Evolutionary conservation across 768 basidiomycete genomes (phyloP), one percentile per base, ranked within the genome.

Genomic region (Boletellus ananas): DNA sequence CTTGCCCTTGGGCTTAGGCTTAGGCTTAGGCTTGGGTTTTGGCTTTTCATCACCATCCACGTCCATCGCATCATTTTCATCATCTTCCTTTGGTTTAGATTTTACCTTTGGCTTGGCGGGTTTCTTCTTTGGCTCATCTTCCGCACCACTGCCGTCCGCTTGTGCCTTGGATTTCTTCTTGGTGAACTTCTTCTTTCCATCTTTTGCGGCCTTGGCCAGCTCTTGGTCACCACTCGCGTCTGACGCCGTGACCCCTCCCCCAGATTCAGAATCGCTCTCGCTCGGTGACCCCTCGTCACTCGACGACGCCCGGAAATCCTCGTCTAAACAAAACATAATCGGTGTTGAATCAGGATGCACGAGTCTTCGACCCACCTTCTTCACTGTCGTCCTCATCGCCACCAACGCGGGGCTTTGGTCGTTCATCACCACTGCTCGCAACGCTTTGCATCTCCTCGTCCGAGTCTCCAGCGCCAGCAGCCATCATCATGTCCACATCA

Each of bases 201-300:
- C 62, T 39, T 68, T 69, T 8, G 61, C 57, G 18, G 58, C 69
- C 47, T 72, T 74, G 38, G 77, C 70, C 58, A 90, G 60, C 45
- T 81, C 83, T 47, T 79, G 79, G 62, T 92, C 89, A 27, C 90
- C 90, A 52, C 84, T 87, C 37, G 87, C 89, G 61, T 91, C 90
- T 0, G 90, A 91, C 11, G 87, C 90, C 6, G 88, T 91, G 49
- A 83, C 78, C 1, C 84, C 88, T 4, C 84, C 87, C 6, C 62
- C 74, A 17, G 69, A 80, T 33, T 76, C 82, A 1, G 81, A 80
- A 44, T 88, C 90, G 33, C 72, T 77, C 14, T 80, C 87, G 34
- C 82, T 85, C 0, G 94, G 90, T 4, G 94, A 96, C n/a, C 94
- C 94, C 39, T 74, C 76, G 60, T 96, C 94, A 0, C 88, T 89